A percentile compares a stretch with the other conserved stretches of the same genome.
Evolutionary conservation across 257 asterid genomes (phyloP).

Genomic region (Solanum tarapatanum): DNA sequence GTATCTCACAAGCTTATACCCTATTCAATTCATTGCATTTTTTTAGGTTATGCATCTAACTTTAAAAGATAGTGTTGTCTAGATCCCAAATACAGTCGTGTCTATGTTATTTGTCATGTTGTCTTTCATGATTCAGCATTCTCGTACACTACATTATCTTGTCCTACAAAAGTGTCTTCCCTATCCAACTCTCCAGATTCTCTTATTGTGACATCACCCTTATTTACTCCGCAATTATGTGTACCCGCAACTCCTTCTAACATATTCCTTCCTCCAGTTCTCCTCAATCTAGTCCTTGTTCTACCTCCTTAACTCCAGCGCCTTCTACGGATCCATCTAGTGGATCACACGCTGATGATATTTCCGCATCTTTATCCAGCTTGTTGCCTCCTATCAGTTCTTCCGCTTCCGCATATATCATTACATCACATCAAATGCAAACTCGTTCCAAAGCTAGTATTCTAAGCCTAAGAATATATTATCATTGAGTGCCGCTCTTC

Average conservation of each 20-base stretch:
- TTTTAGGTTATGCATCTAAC: background rate
- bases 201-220: background rate
- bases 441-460: background rate
- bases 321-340: background rate
- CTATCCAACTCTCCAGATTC: background rate
- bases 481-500: background rate
- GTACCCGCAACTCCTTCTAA: background rate
- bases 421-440: background rate
- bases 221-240: background rate
- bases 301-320: background rate
- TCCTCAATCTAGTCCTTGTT: background rate
- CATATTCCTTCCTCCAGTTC: background rate
- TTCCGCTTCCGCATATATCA: background rate
- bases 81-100: background rate
- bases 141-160: background rate
- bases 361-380: background rate
- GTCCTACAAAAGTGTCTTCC: background rate
- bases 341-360: background rate
- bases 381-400: background rate
- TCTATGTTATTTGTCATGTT: background rate
- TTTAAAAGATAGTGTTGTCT: background rate
- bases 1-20: background rate
- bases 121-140: background rate
- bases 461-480: background rate
- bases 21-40: background rate